phyloP scores from a whole-genome alignment of 1,284 basidiomycete genomes.

The Cutaneotrichosporon sp. region DNA sequence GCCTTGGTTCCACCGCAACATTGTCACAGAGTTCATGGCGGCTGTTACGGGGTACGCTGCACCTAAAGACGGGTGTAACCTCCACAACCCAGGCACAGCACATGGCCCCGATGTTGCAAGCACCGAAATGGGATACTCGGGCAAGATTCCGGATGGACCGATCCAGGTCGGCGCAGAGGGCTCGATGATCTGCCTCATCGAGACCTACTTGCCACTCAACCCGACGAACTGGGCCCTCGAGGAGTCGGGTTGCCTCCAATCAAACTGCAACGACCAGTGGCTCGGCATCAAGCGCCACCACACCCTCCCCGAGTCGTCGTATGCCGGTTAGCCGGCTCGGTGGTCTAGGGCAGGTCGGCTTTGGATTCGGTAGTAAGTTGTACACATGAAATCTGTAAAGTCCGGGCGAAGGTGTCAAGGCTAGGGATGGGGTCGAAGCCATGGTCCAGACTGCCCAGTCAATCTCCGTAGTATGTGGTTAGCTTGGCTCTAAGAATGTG shows the following conservation, averaged over 20 bases:
- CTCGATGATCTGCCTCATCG: conserved; percentile 13
- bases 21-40: conserved; percentile 40
- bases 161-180: conserved; percentile 6
- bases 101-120: conserved; percentile 37
- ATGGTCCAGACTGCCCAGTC: too few relatives aligned
- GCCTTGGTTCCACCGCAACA: conserved; percentile 65
- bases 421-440: too few relatives aligned
- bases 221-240: conserved; percentile 25
- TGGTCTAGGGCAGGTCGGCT: too few relatives aligned
- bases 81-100: conserved; percentile 39
- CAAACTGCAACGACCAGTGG: conserved; percentile 30
- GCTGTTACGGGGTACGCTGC: conserved; percentile 23
- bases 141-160: conserved; percentile 12
- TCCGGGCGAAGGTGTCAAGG: too few relatives aligned
- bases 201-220: conserved; percentile 12
- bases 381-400: too few relatives aligned
- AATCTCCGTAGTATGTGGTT: too few relatives aligned
- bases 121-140: conserved; percentile 13
- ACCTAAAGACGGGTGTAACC: conserved; percentile 27
- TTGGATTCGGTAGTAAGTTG: too few relatives aligned
- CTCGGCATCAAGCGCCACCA: conserved; percentile 16
- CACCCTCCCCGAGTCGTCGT: conserved; percentile 15
- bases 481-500: too few relatives aligned
- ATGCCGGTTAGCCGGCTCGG: neutral
- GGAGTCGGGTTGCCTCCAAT: conserved; percentile 35